Conservation (phyloP, 1,284 basidiomycete species). For the Thecaphora thlaspeos region DNA sequence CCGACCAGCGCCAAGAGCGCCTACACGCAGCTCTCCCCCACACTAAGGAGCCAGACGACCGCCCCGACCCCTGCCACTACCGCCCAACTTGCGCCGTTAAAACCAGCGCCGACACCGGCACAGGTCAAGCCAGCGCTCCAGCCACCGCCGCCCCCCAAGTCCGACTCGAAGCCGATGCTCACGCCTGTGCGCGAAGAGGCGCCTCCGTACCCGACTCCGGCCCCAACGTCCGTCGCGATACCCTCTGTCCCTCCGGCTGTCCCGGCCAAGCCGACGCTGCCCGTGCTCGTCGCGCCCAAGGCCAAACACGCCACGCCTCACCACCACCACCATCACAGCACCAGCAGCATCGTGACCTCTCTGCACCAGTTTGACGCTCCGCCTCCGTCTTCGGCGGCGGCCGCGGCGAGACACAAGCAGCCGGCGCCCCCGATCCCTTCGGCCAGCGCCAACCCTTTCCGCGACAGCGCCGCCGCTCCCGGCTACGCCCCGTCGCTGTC, state of each 20-base stretch:
- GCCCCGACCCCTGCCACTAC: conserved; percentile 12
- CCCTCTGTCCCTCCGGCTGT: conserved; percentile 23
- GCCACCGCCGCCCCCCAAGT: conserved; percentile 15
- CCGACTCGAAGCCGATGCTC: conserved; percentile 31
- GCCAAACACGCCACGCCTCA: conserved; percentile 30
- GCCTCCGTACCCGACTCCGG: neutral
- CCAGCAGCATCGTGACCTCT: neutral
- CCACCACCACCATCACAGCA: neutral
- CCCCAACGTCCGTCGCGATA: too few relatives aligned
- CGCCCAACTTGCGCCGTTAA: neutral
- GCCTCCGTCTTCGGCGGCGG: conserved; percentile 21
- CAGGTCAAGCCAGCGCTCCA: conserved; percentile 2
- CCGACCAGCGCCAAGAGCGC: conserved; percentile 16
- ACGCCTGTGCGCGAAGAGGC: conserved; percentile 32
- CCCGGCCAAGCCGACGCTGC: conserved; percentile 38
- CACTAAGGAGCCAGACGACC: conserved; percentile 18
- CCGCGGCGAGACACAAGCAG: conserved; percentile 2
- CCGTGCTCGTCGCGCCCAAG: conserved; percentile 30
- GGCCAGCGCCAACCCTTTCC: conserved; percentile 31
- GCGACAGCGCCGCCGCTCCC: conserved; percentile 13
- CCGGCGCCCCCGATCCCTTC: conserved; percentile 20
- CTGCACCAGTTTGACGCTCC: too few relatives aligned
- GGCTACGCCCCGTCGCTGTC: conserved; percentile 1
- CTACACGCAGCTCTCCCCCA: conserved; percentile 15
- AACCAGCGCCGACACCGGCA: neutral